Conservation (phyloP, 2,329 filamentous ascomycete species). For the Aspergillus glaucus region DNA sequence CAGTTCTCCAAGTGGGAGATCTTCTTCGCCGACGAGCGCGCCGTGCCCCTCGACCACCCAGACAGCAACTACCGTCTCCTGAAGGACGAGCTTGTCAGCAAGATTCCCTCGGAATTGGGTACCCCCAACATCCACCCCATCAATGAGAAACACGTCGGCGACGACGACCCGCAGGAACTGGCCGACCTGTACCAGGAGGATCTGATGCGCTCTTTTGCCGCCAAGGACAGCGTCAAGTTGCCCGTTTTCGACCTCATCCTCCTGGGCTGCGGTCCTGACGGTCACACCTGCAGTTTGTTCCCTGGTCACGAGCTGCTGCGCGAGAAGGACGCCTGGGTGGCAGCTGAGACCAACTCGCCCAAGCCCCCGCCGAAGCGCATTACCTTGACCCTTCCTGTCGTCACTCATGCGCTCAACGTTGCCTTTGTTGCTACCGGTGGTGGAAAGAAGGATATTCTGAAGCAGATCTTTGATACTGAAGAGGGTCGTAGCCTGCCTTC, state of each 20-base stretch:
- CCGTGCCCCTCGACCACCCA: conserved; percentile 80
- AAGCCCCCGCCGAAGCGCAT: conserved; percentile 90
- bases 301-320: conserved; percentile 80
- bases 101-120: conserved; percentile 64
- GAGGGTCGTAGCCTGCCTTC: conserved; percentile 71
- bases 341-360: conserved; percentile 83
- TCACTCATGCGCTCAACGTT: conserved; percentile 77
- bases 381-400: conserved; percentile 85
- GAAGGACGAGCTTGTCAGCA: conserved; percentile 80
- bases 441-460: conserved; percentile 86
- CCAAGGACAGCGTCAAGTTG: conserved; percentile 85
- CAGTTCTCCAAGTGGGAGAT: conserved; percentile 90
- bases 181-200: conserved; percentile 90
- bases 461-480: conserved; percentile 78
- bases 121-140: conserved; percentile 73
- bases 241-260: conserved; percentile 93
- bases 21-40: conserved; percentile 97
- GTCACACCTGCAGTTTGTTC: conserved; percentile 95
- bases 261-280: conserved; percentile 89
- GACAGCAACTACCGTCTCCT: conserved; percentile 93
- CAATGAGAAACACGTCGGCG: conserved; percentile 58
- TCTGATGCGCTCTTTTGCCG: conserved; percentile 79
- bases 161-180: conserved; percentile 82
- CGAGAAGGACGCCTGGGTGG: conserved; percentile 85
- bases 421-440: conserved; percentile 87